Conservation (phyloP, 495 filamentous ascomycete genomes). For the Lichina pygmaea region DNA sequence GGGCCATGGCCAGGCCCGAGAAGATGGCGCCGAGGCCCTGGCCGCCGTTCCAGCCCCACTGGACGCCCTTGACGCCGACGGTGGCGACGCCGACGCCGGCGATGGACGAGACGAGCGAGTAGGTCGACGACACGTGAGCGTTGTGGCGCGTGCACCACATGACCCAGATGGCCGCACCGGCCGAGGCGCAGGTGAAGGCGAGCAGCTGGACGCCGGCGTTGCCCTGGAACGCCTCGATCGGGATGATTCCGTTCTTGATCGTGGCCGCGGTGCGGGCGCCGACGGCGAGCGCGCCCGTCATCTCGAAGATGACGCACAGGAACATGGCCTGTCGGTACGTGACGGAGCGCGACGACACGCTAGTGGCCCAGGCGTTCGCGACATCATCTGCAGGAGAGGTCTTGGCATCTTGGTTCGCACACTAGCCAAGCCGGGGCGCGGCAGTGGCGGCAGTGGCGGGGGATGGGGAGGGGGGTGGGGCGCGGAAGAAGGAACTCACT, state of each 20-base stretch:
- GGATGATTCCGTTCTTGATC: constrained; percentile 33
- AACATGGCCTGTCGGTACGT: constrained; percentile 41
- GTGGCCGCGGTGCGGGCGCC: constrained; percentile 31
- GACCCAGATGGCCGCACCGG: constrained; percentile 25
- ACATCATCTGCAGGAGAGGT: not conserved
- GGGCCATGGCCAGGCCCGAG: constrained; percentile 31
- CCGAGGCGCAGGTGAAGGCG: constrained; percentile 28
- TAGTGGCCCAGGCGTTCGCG: constrained; percentile 26
- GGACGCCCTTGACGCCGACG: constrained; percentile 24
- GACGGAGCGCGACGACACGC: constrained; percentile 39
- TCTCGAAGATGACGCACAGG: constrained; percentile 38
- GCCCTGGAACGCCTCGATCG: constrained; percentile 17
- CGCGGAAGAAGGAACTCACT: not conserved
- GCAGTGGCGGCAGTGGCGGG: no score
- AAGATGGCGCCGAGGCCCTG: constrained; percentile 33
- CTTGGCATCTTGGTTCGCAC: no score
- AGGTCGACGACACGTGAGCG: constrained; percentile 34
- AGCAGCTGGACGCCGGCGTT: constrained; percentile 33
- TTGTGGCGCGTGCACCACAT: constrained; percentile 37
- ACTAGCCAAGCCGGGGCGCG: no score
- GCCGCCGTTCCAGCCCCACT: constrained; percentile 35
- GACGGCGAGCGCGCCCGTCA: constrained; percentile 34
- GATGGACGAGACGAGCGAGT: constrained; percentile 33
- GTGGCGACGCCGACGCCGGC: constrained; percentile 35
- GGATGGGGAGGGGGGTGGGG: no score